These are phyloP conservation scores for Rosa lucieae DNA, from an alignment of 306 rosid species.

Conservation along the genomic window DNA sequence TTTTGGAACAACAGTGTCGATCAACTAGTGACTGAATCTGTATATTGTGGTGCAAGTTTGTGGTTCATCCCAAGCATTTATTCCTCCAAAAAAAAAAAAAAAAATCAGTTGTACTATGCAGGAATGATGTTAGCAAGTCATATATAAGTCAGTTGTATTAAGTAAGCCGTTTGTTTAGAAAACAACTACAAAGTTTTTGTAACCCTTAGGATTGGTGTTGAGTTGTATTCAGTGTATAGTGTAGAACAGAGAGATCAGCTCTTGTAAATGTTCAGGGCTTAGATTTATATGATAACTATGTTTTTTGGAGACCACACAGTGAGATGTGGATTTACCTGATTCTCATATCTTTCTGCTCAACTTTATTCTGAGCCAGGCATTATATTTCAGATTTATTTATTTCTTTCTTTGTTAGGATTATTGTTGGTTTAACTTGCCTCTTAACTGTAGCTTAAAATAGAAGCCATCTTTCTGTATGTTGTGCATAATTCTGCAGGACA, in stretches of 20 bases:
- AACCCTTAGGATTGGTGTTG: slow-evolving; percentile 4
- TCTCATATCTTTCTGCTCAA: background rate
- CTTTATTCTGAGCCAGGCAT: background rate
- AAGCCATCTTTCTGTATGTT: background rate
- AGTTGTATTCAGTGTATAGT: slow-evolving; percentile 15
- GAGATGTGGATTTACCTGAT: background rate
- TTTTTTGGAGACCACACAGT: background rate
- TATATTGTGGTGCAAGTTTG: background rate
- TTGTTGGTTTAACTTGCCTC: background rate
- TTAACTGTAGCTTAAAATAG: background rate
- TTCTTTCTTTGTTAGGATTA: background rate
- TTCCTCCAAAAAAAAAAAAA: background rate
- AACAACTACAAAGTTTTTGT: background rate
- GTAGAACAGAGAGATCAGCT: background rate
- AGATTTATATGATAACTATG: slow-evolving; percentile 10
- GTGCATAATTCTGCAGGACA: background rate
- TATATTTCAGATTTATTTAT: background rate
- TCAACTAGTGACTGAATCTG: slow-evolving; percentile 12
- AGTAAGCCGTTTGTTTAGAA: background rate
- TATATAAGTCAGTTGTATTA: background rate
- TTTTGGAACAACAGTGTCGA: background rate
- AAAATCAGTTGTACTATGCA: background rate
- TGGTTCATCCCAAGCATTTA: background rate
- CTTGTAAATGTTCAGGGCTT: slow-evolving; percentile 18
- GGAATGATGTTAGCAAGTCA: background rate